Base-by-base conservation (phyloP, 306 rosid species). In the Rubus idaeus region DNA sequence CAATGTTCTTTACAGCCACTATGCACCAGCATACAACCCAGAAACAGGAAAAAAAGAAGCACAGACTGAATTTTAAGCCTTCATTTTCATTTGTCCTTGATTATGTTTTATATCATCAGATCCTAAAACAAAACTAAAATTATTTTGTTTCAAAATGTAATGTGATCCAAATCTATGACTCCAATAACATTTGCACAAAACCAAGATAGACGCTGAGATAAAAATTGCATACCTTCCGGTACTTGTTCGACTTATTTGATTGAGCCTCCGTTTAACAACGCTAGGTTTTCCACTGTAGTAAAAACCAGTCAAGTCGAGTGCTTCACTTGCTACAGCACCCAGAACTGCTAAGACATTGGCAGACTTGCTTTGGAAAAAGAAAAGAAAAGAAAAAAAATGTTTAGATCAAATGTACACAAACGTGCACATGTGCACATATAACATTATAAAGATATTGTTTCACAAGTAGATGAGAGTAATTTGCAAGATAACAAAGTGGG, bases 291-390 rank as follows among this genome's bases (percentile, higher is more conserved):
- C 97, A 81, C 97, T 90, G 78, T 84, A 89, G 92, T 89, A 95
- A 77, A 92, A 89, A 71, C 97, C 92, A 26, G 97, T 92, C 83
- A 90, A 81, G 81, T 92, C 97, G 71, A 95, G 93, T 42, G 97
- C 97, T 80, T 95, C 88, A 76, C 93, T 92, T 65, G 97, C 98
- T 80, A 92, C 97, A 70, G 83, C 94, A 72, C 96, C 96, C 86
- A 95, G 85, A 83, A 95, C 95, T 65, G 96, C 96, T 90, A 95
- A 85, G 74, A 95, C 95, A 63, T 92, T 95, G 90, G 96, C 98
- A 79, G 96, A 90, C 89, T 95, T 95, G 91, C 95, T 92, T 89
- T 84, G 81, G 74, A 69, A 86, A 82, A 74, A 84, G 47, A 74
- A 84, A 69, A 79, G 61, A 70, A 46, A 84, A 23, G 26, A 39